Conservation (phyloP, 495 filamentous ascomycete species). For the Daldinia childiae region DNA sequence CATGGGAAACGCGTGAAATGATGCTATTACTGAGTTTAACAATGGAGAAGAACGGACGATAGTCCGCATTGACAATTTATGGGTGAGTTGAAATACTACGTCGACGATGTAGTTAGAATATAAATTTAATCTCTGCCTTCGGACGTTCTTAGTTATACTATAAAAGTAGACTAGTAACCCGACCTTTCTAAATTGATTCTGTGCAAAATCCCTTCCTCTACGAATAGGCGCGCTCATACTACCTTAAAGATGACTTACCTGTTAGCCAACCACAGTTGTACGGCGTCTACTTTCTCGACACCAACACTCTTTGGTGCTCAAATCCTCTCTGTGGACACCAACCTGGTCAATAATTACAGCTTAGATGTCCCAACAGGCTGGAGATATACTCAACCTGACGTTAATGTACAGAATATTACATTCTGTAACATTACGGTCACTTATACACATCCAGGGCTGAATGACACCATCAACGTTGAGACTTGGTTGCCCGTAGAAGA, state of each 20-base stretch:
- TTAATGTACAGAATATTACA: not conserved
- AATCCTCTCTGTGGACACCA: not conserved
- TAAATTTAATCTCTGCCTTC: too few species aligned
- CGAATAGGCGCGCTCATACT: not conserved
- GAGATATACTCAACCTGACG: not conserved
- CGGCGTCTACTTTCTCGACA: not conserved
- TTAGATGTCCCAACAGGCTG: not conserved
- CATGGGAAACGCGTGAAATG: not conserved
- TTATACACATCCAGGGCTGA: not conserved
- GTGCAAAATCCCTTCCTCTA: not conserved
- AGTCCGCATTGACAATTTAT: too few species aligned
- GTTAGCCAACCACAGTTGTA: not conserved
- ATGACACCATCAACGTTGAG: not conserved
- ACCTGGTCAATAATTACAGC: not conserved
- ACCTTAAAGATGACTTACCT: not conserved
- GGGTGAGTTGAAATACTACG: too few species aligned
- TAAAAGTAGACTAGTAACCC: not conserved
- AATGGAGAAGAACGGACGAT: too few species aligned
- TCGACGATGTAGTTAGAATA: too few species aligned
- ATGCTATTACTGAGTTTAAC: too few species aligned
- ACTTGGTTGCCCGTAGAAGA: not conserved
- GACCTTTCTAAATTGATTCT: not conserved
- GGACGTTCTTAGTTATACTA: not conserved
- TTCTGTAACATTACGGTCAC: not conserved
- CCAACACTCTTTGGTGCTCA: not conserved